phyloP scores from a whole-genome alignment of 805 yeast species.

The Suhomyces tanzawaensis region DNA sequence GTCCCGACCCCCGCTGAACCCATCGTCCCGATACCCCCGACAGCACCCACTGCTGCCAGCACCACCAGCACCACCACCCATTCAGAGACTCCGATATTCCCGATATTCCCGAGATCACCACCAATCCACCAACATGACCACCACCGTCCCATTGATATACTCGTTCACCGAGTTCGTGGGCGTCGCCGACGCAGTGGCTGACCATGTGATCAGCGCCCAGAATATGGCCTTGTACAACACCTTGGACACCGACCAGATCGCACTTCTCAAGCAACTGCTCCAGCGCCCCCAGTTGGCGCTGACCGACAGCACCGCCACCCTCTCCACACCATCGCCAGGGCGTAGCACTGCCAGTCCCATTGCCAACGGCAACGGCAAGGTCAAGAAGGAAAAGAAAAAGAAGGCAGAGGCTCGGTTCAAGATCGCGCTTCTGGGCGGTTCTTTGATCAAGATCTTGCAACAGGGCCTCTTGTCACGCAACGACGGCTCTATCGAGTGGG shows the following conservation, averaged over 20 bases:
- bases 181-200: constrained; percentile 96
- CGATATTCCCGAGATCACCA: not conserved
- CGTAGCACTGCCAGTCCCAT: not conserved
- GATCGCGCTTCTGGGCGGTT: constrained; percentile 92
- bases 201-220: constrained; percentile 88
- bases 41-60: constrained; percentile 2
- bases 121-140: constrained; percentile 59
- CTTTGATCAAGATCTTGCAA: constrained; percentile 78
- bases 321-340: constrained; percentile 4
- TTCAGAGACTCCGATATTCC: no score
- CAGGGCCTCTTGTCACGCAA: constrained; percentile 77
- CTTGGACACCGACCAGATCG: constrained; percentile 33
- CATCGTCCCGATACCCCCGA: no score
- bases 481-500: constrained; percentile 74
- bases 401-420: constrained; percentile 72
- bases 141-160: constrained; percentile 90
- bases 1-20: not conserved
- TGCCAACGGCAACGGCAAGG: constrained; percentile 16
- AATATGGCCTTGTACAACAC: constrained; percentile 59
- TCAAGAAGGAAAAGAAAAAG: constrained; percentile 40
- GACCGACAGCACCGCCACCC: constrained; percentile 15
- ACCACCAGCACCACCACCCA: not conserved
- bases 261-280: constrained; percentile 23
- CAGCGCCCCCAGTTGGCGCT: constrained; percentile 14
- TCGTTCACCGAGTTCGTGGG: constrained; percentile 87